phyloP scores from a whole-genome alignment of 306 rosid species.

The Ochetophila trinervis region DNA sequence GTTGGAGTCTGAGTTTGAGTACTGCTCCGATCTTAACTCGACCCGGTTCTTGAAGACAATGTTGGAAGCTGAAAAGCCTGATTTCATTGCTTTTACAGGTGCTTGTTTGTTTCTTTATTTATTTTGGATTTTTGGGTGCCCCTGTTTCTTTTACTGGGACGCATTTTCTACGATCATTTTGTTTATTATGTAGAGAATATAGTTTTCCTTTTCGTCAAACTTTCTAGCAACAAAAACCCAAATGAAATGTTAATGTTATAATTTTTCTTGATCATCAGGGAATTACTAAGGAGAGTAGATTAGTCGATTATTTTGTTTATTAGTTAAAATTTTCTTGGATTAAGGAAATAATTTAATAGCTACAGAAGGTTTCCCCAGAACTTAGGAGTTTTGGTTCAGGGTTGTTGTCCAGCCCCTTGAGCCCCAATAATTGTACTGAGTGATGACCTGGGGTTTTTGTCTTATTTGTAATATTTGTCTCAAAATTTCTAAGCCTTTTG shows the following conservation, averaged over 20 bases:
- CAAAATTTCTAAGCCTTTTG: too few relatives aligned
- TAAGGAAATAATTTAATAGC: too few relatives aligned
- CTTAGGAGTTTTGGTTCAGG: too few relatives aligned
- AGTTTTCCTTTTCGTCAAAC: too few relatives aligned
- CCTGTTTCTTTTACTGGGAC: neutral
- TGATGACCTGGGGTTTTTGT: too few relatives aligned
- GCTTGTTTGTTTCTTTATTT: neutral
- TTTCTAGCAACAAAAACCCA: too few relatives aligned
- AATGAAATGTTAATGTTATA: too few relatives aligned
- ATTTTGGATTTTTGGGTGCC: conserved; percentile 2
- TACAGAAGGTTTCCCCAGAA: too few relatives aligned
- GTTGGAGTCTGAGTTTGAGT: conserved; percentile 50
- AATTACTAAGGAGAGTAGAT: neutral
- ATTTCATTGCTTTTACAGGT: conserved; percentile 93
- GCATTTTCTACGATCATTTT: neutral
- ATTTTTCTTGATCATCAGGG: too few relatives aligned
- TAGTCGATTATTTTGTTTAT: neutral
- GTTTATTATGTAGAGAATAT: neutral
- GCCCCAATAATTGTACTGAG: too few relatives aligned
- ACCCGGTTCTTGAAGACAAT: conserved; percentile 58
- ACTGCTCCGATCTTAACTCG: conserved; percentile 84
- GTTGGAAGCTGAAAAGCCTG: conserved; percentile 62
- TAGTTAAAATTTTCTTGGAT: neutral
- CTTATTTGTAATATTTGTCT: too few relatives aligned
- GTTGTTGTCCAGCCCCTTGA: too few relatives aligned